Evolutionary conservation across 352 stramenopile genomes (phyloP).

Genomic region (Globisporangium radiosum): DNA sequence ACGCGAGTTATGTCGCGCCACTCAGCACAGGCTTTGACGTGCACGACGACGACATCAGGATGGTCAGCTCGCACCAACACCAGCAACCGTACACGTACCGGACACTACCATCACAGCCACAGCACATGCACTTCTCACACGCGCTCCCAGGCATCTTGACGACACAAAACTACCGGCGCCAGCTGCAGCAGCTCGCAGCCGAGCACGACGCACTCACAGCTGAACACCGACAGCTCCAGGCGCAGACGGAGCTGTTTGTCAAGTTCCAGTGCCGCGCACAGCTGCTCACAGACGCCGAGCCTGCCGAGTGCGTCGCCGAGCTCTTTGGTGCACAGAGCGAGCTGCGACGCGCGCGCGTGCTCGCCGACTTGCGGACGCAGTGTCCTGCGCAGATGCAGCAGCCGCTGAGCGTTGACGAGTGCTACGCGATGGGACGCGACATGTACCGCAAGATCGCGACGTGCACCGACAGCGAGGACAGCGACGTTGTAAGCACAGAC

Average conservation of each 20-base stretch:
- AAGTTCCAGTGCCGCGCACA: constrained; percentile 25
- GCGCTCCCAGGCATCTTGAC: neutral
- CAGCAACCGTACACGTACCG: neutral
- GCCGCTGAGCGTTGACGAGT: constrained; percentile 22
- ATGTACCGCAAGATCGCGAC: constrained; percentile 22
- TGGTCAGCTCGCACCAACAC: neutral
- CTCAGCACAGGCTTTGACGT: neutral
- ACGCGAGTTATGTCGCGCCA: neutral
- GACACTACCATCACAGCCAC: too few species aligned
- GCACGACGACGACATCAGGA: neutral
- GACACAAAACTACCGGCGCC: neutral
- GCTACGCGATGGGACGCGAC: constrained; percentile 20
- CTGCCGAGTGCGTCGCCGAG: neutral
- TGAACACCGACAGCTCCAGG: constrained; percentile 17
- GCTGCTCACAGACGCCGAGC: constrained; percentile 14
- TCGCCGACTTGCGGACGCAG: constrained; percentile 2
- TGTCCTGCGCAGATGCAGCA: constrained; percentile 16
- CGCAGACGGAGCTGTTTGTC: constrained; percentile 14
- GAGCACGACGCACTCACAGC: constrained; percentile 15
- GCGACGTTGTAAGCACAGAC: constrained; percentile 15
- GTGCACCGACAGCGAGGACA: constrained; percentile 16
- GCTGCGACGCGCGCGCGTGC: constrained; percentile 3
- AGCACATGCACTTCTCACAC: neutral
- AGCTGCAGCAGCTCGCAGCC: constrained; percentile 17
- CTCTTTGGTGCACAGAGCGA: constrained; percentile 6